Evolutionary conservation across 1,139 yeast genomes (phyloP).

Genomic region (Diutina siamensis): DNA sequence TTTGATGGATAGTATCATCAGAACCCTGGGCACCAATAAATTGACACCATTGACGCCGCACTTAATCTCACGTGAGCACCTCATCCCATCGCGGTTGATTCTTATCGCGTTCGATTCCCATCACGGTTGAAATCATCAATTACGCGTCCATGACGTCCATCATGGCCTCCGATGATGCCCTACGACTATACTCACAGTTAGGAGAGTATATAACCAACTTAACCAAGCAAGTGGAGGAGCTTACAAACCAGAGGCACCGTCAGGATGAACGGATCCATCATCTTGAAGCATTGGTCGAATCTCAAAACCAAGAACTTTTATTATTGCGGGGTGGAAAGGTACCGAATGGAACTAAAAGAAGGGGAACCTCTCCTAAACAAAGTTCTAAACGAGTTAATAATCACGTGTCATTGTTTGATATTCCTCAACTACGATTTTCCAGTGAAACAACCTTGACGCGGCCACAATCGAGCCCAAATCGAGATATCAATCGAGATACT

Average conservation of each 20-base stretch:
- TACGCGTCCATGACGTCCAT: neutral
- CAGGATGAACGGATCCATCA: neutral
- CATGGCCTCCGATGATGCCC: too few relatives aligned
- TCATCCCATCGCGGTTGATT: too few relatives aligned
- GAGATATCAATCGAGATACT: too few relatives aligned
- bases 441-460: neutral
- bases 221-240: neutral
- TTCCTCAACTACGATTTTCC: neutral
- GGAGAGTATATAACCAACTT: neutral
- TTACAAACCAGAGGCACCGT: neutral
- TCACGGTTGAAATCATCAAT: neutral
- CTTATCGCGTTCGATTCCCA: too few relatives aligned
- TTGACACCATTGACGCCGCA: too few relatives aligned
- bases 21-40: too few relatives aligned
- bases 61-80: too few relatives aligned
- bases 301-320: neutral
- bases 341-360: neutral
- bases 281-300: neutral
- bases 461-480: too few relatives aligned
- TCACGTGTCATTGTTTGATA: neutral
- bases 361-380: too few relatives aligned
- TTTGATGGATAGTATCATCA: too few relatives aligned
- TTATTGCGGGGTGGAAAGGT: neutral
- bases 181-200: neutral
- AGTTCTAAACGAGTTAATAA: too few relatives aligned